Evolutionary conservation across 2,329 filamentous ascomycete species (phyloP).

Genomic region (Colletotrichum spaethianum): DNA sequence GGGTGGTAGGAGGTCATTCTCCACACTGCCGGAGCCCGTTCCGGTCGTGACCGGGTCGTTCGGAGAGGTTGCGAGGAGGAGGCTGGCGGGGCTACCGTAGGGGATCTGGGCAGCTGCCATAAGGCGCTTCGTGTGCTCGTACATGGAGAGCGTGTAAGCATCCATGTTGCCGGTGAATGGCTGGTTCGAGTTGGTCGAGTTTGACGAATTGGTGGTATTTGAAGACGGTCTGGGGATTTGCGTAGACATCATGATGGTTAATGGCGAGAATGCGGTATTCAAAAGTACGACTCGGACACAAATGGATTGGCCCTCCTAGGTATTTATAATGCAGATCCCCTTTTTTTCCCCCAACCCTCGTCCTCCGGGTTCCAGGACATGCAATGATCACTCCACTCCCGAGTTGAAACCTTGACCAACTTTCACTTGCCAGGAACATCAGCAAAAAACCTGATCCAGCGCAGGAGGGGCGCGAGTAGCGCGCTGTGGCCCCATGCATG

Average conservation of each 20-base stretch:
- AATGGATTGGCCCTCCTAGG: neutral
- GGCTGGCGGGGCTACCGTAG: constrained; percentile 5
- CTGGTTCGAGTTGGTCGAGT: neutral
- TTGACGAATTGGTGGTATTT: neutral
- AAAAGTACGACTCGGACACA: neutral
- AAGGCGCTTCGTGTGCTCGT: constrained; percentile 12
- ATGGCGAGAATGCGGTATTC: neutral
- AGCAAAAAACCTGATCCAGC: constrained; percentile 19
- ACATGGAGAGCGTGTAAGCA: constrained; percentile 13
- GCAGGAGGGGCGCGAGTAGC: constrained; percentile 7
- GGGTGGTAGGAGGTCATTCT: neutral
- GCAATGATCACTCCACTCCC: constrained; percentile 5
- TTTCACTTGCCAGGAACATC: constrained; percentile 7
- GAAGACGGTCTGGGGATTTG: constrained; percentile 1
- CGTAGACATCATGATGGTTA: constrained; percentile 3
- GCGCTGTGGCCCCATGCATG: neutral
- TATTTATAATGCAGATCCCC: constrained; percentile 25
- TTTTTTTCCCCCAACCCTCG: neutral
- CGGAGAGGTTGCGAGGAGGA: neutral
- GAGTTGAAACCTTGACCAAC: constrained; percentile 22
- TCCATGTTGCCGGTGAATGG: constrained; percentile 13
- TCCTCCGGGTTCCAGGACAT: neutral
- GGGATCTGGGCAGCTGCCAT: constrained; percentile 11
- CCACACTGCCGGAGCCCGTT: neutral
- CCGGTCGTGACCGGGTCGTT: neutral